Conservation (phyloP, 495 filamentous ascomycete species). For the Aspergillus heteromorphus region DNA sequence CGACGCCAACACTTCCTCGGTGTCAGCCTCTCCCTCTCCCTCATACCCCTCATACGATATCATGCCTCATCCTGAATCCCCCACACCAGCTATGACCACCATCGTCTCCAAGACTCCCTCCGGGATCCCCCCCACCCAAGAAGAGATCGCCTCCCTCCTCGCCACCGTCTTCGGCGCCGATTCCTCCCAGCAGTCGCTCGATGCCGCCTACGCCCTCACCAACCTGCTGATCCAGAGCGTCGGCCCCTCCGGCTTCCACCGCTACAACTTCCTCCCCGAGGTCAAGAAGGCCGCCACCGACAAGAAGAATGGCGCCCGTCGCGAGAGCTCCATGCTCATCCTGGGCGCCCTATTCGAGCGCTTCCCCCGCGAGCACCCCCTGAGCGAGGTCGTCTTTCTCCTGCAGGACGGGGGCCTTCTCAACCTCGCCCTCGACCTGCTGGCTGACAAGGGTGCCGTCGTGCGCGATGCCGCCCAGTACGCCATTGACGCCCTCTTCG, state of each 20-base stretch:
- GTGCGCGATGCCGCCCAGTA: conserved; percentile 92
- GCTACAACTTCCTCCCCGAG: conserved; percentile 63
- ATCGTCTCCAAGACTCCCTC: conserved; percentile 53
- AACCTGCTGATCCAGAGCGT: conserved; percentile 72
- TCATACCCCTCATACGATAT: neutral
- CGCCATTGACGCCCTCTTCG: conserved; percentile 84
- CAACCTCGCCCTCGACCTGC: conserved; percentile 67
- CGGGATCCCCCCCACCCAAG: conserved; percentile 55
- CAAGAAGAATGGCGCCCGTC: conserved; percentile 83
- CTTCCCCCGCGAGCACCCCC: conserved; percentile 68
- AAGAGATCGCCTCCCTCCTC: conserved; percentile 69
- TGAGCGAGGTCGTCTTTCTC: conserved; percentile 77
- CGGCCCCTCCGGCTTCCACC: conserved; percentile 66
- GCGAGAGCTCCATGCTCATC: conserved; percentile 93
- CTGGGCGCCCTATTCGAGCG: conserved; percentile 89
- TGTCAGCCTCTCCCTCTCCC: neutral
- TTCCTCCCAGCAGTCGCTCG: conserved; percentile 79
- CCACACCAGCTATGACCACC: conserved; percentile 48
- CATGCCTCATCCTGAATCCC: conserved; percentile 64
- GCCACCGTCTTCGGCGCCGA: conserved; percentile 72
- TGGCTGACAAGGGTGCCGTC: conserved; percentile 84
- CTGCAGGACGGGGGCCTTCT: conserved; percentile 73
- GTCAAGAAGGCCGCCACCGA: conserved; percentile 84
- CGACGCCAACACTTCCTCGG: too few relatives aligned
- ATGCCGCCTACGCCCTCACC: conserved; percentile 77